phyloP scores from a whole-genome alignment of 2,329 filamentous ascomycete genomes.

The Pyrenophora tritici-repentis region DNA sequence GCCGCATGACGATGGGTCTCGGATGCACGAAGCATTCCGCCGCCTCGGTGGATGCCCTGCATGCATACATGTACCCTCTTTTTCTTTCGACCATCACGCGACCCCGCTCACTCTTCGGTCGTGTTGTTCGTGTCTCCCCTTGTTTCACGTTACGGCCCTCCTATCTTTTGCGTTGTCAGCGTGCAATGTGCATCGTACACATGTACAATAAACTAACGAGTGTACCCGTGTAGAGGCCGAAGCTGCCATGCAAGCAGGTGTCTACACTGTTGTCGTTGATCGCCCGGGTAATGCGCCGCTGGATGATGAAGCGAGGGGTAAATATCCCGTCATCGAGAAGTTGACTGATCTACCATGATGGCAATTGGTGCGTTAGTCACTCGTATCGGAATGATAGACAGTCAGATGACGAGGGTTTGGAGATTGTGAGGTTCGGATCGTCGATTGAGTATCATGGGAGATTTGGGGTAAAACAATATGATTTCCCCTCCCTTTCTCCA shows the following conservation, averaged over 20 bases:
- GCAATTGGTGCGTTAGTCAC: background rate
- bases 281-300: constrained; percentile 74
- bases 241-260: constrained; percentile 51
- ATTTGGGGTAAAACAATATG: no score
- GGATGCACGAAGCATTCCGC: no score
- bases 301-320: constrained; percentile 22
- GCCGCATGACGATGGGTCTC: background rate
- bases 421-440: no score
- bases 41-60: no score
- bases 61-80: no score
- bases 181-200: background rate
- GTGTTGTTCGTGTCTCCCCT: no score
- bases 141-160: no score
- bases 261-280: constrained; percentile 53
- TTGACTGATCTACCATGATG: constrained; percentile 47
- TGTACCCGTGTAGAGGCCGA: constrained; percentile 46
- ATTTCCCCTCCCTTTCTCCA: no score
- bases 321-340: constrained; percentile 34
- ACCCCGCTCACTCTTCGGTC: background rate
- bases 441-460: no score
- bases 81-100: constrained; percentile 1
- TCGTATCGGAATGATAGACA: no score
- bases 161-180: background rate
- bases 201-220: constrained; percentile 21
- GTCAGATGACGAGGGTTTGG: no score